Conservation (phyloP, 768 basidiomycete genomes). For the Macrolepiota fuliginosa region DNA sequence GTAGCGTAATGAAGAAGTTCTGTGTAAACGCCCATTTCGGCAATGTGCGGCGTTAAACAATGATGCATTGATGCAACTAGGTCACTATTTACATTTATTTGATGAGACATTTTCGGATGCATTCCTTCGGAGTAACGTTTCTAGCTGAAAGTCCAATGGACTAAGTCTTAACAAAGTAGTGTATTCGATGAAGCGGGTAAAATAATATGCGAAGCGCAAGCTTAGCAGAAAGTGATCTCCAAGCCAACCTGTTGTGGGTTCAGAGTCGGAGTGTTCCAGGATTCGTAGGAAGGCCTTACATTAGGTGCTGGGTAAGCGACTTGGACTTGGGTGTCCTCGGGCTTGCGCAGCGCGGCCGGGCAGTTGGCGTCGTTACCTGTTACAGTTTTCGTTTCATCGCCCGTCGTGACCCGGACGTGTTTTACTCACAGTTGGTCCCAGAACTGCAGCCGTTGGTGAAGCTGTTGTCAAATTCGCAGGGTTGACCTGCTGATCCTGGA, state of each 20-base stretch:
- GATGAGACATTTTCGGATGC: neutral
- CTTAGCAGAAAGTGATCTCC: neutral
- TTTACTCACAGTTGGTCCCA: slow-evolving; percentile 40
- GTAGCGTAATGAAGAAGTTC: neutral
- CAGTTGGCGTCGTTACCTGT: slow-evolving; percentile 34
- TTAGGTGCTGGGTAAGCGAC: slow-evolving; percentile 34
- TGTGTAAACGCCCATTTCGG: neutral
- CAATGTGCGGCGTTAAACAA: neutral
- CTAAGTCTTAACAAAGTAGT: neutral
- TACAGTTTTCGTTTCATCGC: neutral
- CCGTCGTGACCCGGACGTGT: neutral
- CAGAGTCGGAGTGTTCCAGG: neutral
- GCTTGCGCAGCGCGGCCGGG: slow-evolving; percentile 32
- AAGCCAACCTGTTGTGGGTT: neutral
- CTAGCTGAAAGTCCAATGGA: too few relatives aligned
- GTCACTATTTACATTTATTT: neutral
- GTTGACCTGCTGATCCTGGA: neutral
- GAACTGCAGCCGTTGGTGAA: slow-evolving; percentile 42
- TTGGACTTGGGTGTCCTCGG: slow-evolving; percentile 35
- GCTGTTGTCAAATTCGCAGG: slow-evolving; percentile 17
- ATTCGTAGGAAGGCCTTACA: slow-evolving; percentile 21
- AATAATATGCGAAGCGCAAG: neutral
- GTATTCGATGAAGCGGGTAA: neutral
- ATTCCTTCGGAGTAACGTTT: neutral
- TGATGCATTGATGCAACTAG: neutral